These are phyloP conservation scores for Acer campestre DNA, from an alignment of 345 rosid genomes.

Conservation along the genomic window DNA sequence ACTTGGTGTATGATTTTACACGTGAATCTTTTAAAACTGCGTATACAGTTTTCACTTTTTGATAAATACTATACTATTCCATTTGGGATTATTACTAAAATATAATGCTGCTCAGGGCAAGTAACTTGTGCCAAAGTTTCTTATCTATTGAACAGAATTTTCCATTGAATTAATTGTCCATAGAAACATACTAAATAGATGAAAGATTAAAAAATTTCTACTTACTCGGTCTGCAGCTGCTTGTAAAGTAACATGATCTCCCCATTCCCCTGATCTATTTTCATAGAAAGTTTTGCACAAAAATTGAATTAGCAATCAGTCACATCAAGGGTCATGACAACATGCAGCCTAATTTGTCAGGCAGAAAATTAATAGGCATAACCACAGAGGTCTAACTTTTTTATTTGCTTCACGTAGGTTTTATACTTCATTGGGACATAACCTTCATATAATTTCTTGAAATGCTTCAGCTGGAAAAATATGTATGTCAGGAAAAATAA, in stretches of 20 bases:
- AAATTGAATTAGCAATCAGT: constrained; percentile 24
- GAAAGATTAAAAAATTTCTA: constrained; percentile 20
- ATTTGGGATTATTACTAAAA: too few relatives aligned
- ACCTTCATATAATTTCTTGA: constrained; percentile 70
- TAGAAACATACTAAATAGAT: constrained; percentile 3
- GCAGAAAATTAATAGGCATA: constrained; percentile 28
- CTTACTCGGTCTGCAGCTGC: constrained; percentile 97
- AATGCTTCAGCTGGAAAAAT: constrained; percentile 66
- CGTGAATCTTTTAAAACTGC: too few relatives aligned
- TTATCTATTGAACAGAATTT: not conserved
- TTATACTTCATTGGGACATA: constrained; percentile 91
- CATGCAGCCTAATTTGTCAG: constrained; percentile 11
- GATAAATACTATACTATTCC: too few relatives aligned
- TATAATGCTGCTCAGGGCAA: too few relatives aligned
- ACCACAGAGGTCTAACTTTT: constrained; percentile 64
- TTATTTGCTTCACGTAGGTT: constrained; percentile 79
- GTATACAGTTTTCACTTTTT: too few relatives aligned
- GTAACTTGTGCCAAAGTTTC: too few relatives aligned
- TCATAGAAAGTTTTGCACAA: constrained; percentile 26
- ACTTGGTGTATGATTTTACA: too few relatives aligned
- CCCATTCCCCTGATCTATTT: constrained; percentile 89
- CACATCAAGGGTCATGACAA: constrained; percentile 7
- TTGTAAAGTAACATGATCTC: constrained; percentile 93
- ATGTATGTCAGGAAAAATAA: not conserved
- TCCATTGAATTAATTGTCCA: too few relatives aligned